These are phyloP conservation scores for Globisporangium alternatum DNA, from an alignment of 352 stramenopile species.

Conservation along the genomic window DNA sequence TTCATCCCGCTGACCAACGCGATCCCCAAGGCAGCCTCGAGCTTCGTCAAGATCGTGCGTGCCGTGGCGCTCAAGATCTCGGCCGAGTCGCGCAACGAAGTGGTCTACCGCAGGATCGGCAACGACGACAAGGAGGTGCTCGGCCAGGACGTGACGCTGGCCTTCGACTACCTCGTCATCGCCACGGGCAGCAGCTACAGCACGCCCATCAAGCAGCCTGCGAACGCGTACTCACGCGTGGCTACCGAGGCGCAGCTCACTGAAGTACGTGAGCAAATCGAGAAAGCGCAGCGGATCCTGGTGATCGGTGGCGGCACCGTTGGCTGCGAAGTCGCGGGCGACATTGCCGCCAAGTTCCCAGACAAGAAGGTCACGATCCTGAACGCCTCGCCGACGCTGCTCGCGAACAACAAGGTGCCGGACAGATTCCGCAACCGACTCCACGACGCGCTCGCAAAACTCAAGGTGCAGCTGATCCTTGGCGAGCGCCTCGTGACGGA, in stretches of 20 bases:
- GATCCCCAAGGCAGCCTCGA: conserved; percentile 24
- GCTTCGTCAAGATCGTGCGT: conserved; percentile 31
- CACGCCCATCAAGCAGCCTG: conserved; percentile 18
- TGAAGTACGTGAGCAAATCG: background rate
- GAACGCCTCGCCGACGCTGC: background rate
- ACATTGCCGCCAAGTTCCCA: conserved; percentile 2
- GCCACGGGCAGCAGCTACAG: conserved; percentile 22
- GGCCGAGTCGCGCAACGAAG: background rate
- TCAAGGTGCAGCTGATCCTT: conserved; percentile 2
- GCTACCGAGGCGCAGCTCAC: conserved; percentile 11
- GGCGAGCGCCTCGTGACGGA: background rate
- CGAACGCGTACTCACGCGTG: conserved; percentile 16
- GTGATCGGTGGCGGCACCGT: background rate
- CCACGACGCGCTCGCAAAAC: background rate
- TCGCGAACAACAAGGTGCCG: background rate
- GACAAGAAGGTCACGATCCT: conserved; percentile 1
- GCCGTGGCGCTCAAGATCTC: background rate
- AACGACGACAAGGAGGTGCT: background rate
- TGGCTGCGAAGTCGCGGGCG: background rate
- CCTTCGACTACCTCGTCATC: conserved; percentile 23
- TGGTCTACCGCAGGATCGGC: background rate
- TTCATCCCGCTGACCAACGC: conserved; percentile 2
- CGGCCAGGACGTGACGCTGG: background rate
- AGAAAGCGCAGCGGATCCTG: background rate
- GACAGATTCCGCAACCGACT: background rate